Base-by-base conservation (phyloP, 2,329 filamentous ascomycete species). In the Macrophomina pseudophaseolina region DNA sequence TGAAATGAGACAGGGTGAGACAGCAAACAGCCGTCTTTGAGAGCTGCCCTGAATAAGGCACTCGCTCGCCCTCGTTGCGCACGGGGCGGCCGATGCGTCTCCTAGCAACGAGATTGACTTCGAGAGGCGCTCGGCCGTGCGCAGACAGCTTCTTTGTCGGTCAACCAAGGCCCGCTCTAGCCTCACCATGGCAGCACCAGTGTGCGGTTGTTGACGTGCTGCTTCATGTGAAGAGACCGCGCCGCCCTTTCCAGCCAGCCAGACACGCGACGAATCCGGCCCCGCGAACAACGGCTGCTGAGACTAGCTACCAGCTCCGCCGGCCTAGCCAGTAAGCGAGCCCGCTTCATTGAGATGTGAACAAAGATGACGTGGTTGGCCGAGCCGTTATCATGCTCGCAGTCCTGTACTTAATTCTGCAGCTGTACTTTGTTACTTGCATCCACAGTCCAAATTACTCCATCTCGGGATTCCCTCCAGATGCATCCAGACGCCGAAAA, bases 1-100 rank as follows among this genome's bases (percentile, higher is more conserved):
- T 30, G 53, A 58, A 49, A 62, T 62, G 58, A 62, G 58, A 49
- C 58, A 62, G 58, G 58, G 58, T 62, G 58, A 62, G 58, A 62
- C 58, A 49, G 44, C 58, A 49, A 38, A 49, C 42, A 28, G 58
- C 33, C 58, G 58, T 44, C 58, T 62, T 62, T 62, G 58, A 62
- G 58, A 44, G 28, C 58, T 62, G 58, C 40, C 28, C 58, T 44
- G 32, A 62, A 51, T 49, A 35, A 38, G 58, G 58, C 58, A 49
- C 58, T 49, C 28, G 42, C 18, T 44, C 38, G 42, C 44, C 14
- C 9, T 38, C 44, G 58, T 38, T 62, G 58, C 58, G 58, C 58
- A 62, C 58, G 30, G 38, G 42, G 44, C 58, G 58, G 58, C 30
- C 58, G 58, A 62, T 35, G 58, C 58, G 44, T 38, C 44, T 49